Conservation (phyloP, 306 rosid species). For the Prunus mume region DNA sequence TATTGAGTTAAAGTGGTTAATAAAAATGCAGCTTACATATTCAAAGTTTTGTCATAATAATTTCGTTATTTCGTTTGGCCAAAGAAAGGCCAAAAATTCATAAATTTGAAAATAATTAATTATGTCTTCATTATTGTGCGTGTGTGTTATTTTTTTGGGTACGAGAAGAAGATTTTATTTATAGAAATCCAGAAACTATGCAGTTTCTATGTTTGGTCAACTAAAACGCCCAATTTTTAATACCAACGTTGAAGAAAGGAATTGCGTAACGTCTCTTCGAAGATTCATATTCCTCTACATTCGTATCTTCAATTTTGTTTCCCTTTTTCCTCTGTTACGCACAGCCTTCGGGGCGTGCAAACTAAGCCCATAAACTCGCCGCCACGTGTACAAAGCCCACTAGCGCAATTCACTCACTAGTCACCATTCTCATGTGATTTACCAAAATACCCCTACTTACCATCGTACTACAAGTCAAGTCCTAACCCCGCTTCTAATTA, state of each 20-base stretch:
- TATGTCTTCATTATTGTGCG: not conserved
- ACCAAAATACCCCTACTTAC: slow-evolving; percentile 24
- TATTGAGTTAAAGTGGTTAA: too few relatives aligned
- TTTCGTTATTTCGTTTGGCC: too few relatives aligned
- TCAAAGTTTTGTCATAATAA: not conserved
- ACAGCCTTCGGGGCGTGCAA: slow-evolving; percentile 4
- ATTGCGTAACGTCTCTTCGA: slow-evolving; percentile 37
- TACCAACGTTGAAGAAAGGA: not conserved
- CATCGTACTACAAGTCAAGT: not conserved
- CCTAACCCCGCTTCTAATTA: slow-evolving; percentile 21
- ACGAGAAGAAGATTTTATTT: not conserved
- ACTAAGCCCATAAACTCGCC: slow-evolving; percentile 6
- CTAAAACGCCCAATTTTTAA: not conserved
- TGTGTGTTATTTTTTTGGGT: not conserved
- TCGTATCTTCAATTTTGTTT: not conserved
- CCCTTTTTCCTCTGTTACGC: not conserved
- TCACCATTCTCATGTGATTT: not conserved
- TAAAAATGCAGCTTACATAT: rapidly evolving
- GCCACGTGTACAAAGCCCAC: slow-evolving; percentile 4
- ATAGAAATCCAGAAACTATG: not conserved
- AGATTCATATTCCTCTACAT: slow-evolving; percentile 11
- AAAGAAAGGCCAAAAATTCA: not conserved
- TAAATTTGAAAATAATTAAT: not conserved
- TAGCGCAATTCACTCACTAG: too few relatives aligned
- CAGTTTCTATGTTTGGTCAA: not conserved